Percentiles rank a stretch among this genome's conserved stretches.
Conservation (phyloP, 225 moss, liverwort and hornwort species). For the Polytrichum commune region DNA sequence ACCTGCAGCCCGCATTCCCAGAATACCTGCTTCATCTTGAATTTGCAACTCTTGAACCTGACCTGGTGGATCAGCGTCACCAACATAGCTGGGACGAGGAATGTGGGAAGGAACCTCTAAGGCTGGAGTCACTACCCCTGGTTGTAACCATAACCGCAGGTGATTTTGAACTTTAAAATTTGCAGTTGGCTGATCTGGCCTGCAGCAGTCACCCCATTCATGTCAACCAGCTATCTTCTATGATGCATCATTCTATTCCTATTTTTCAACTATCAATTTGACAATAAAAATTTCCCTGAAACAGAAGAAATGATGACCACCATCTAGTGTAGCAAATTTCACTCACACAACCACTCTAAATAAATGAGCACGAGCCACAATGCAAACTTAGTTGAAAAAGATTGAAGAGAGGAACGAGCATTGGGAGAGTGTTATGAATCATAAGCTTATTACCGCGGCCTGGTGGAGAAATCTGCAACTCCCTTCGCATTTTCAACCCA, state of each 20-base stretch:
- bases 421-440: background rate
- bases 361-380: background rate
- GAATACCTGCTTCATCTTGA: constrained; percentile 67
- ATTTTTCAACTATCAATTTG: background rate
- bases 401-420: too few species aligned
- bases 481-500: constrained; percentile 12
- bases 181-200: constrained; percentile 50
- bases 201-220: constrained; percentile 21
- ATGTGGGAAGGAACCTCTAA: constrained; percentile 68
- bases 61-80: constrained; percentile 43
- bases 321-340: background rate
- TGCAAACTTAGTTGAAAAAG: background rate
- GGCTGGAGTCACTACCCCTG: constrained; percentile 59
- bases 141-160: constrained; percentile 55
- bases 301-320: background rate
- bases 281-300: background rate
- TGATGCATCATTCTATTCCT: background rate
- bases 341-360: background rate
- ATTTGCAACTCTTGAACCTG: constrained; percentile 65
- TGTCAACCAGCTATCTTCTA: background rate
- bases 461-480: constrained; percentile 36
- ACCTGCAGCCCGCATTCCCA: constrained; percentile 77
- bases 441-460: constrained; percentile 21
- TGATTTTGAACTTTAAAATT: constrained; percentile 25
- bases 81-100: constrained; percentile 66